Evolutionary conservation across 2,329 filamentous ascomycete genomes (phyloP).

Genomic region (Nigrospora oryzae): DNA sequence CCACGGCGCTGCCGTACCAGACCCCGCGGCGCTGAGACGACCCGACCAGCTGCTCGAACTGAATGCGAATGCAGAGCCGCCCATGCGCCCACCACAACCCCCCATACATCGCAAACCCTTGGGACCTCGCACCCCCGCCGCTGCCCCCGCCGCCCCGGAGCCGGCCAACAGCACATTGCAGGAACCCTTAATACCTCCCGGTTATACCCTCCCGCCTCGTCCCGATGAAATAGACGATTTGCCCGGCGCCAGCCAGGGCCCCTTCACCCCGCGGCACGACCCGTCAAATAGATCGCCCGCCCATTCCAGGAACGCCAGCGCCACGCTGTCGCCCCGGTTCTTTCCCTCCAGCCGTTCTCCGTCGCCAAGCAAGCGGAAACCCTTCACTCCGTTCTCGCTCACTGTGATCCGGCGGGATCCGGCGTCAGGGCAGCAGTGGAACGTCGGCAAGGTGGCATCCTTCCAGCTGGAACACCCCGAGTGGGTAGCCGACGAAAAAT

Average conservation of each 20-base stretch:
- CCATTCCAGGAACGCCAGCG: not conserved
- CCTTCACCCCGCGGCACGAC: not conserved
- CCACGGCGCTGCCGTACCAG: not conserved
- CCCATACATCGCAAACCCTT: too few relatives aligned
- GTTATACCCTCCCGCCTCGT: slow-evolving; percentile 5
- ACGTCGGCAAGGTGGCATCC: slow-evolving; percentile 58
- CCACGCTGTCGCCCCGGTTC: not conserved
- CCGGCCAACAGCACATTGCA: too few relatives aligned
- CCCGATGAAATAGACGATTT: not conserved
- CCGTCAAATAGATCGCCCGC: not conserved
- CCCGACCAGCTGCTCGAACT: too few relatives aligned
- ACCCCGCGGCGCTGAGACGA: too few relatives aligned
- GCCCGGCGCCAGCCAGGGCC: not conserved
- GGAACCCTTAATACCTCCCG: too few relatives aligned
- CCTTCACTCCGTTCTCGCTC: slow-evolving; percentile 39
- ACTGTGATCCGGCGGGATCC: slow-evolving; percentile 70
- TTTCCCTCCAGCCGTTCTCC: slow-evolving; percentile 14
- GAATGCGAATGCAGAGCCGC: too few relatives aligned
- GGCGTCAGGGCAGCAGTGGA: slow-evolving; percentile 62
- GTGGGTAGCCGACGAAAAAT: slow-evolving; percentile 18
- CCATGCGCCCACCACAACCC: too few relatives aligned
- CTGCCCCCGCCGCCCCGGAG: too few relatives aligned
- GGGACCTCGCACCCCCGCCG: too few relatives aligned
- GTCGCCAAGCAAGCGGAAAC: slow-evolving; percentile 26
- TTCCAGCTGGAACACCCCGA: slow-evolving; percentile 35